Conservation (phyloP, 208 protist genomes). For the Crithidia bombi region DNA sequence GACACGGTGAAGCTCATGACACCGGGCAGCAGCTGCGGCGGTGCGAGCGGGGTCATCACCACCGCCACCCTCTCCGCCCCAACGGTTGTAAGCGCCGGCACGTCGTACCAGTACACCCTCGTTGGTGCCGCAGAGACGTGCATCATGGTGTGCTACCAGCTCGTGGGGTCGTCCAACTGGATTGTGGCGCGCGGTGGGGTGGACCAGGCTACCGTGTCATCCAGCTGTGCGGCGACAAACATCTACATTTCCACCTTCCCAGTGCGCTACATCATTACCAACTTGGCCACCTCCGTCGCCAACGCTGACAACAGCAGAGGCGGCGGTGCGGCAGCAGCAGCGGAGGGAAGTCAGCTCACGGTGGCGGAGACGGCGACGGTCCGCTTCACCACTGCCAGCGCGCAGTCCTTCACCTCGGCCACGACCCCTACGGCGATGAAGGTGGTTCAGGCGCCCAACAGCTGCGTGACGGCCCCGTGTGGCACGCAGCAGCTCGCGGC, state of each 20-base stretch:
- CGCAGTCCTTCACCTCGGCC: slow-evolving; percentile 25
- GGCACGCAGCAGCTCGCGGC: slow-evolving; percentile 40
- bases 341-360: slow-evolving; percentile 29
- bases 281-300: slow-evolving; percentile 16
- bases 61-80: slow-evolving; percentile 42
- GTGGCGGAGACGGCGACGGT: slow-evolving; percentile 66
- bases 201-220: slow-evolving; percentile 18
- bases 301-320: not conserved
- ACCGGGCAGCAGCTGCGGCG: slow-evolving; percentile 36
- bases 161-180: slow-evolving; percentile 47
- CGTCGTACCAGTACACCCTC: slow-evolving; percentile 60
- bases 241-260: slow-evolving; percentile 74
- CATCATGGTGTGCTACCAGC: slow-evolving; percentile 75
- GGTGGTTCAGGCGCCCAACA: slow-evolving; percentile 59
- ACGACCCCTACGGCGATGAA: slow-evolving; percentile 49
- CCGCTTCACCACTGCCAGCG: slow-evolving; percentile 45
- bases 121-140: slow-evolving; percentile 68
- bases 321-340: not conserved
- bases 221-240: slow-evolving; percentile 45
- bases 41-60: slow-evolving; percentile 9
- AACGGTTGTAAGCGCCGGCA: slow-evolving; percentile 46
- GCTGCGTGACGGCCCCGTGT: slow-evolving; percentile 66
- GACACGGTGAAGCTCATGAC: slow-evolving; percentile 68
- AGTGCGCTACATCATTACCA: slow-evolving; percentile 55
- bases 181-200: slow-evolving; percentile 39